Percentiles rank a stretch among this genome's conserved stretches.
Evolutionary conservation across 257 asterid genomes (phyloP).

Genomic region (Nicotiana noctiflora): DNA sequence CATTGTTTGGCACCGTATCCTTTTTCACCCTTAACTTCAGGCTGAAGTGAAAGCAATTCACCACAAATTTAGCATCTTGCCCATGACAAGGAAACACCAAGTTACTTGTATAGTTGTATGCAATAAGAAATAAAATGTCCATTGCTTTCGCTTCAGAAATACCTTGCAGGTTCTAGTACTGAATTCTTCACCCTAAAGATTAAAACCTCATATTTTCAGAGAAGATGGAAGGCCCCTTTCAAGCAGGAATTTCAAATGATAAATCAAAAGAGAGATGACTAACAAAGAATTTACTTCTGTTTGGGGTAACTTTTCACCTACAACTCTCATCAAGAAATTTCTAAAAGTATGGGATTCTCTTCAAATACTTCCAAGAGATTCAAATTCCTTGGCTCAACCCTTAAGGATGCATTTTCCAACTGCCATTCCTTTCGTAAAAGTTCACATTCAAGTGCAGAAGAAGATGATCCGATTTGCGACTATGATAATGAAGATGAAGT

Average conservation of each 20-base stretch:
- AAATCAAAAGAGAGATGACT: constrained; percentile 11
- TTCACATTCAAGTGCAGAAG: constrained; percentile 21
- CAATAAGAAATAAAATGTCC: constrained; percentile 1
- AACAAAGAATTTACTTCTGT: background rate
- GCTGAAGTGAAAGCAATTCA: constrained; percentile 11
- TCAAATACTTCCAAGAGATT: constrained; percentile 40
- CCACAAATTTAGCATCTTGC: constrained; percentile 6
- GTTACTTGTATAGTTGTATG: background rate
- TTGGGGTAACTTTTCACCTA: background rate
- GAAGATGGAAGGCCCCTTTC: background rate
- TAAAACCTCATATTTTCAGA: background rate
- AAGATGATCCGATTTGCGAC: constrained; percentile 26
- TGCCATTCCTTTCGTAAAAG: constrained; percentile 36
- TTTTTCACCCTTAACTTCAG: background rate
- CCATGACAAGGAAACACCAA: background rate
- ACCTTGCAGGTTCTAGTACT: background rate
- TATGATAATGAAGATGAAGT: constrained; percentile 62
- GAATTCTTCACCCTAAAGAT: constrained; percentile 3
- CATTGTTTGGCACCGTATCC: constrained; percentile 13
- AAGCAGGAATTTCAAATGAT: background rate
- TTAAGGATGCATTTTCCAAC: constrained; percentile 42
- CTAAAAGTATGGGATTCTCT: constrained; percentile 30
- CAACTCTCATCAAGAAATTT: background rate
- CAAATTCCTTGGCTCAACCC: constrained; percentile 42
- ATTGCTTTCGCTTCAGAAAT: constrained; percentile 2